phyloP scores from a whole-genome alignment of 495 filamentous ascomycete genomes.

The Schizothecium vesticola region DNA sequence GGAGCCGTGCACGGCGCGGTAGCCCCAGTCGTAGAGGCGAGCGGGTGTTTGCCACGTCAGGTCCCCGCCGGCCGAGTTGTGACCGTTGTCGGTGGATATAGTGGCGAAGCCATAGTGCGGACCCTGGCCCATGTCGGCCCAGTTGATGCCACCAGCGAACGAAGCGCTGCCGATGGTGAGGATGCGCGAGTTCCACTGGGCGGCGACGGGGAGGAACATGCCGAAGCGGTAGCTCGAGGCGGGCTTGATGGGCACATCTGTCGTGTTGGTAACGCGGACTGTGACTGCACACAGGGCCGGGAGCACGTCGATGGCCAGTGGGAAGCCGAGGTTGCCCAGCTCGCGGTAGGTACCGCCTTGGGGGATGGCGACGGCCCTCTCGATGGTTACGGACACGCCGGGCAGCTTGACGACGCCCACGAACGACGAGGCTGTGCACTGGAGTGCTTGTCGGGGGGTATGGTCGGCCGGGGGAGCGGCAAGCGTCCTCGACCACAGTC shows the following conservation, averaged over 20 bases:
- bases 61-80: conserved; percentile 40
- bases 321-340: conserved; percentile 29
- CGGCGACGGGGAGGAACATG: conserved; percentile 43
- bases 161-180: conserved; percentile 42
- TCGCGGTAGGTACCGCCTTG: conserved; percentile 33
- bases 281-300: conserved; percentile 47
- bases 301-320: conserved; percentile 40
- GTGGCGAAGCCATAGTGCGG: conserved; percentile 43
- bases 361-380: conserved; percentile 27
- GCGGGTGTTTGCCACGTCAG: conserved; percentile 46
- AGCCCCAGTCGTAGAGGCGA: conserved; percentile 40
- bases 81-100: conserved; percentile 53
- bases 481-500: background rate
- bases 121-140: conserved; percentile 36
- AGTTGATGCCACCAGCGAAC: conserved; percentile 45
- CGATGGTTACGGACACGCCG: conserved; percentile 21
- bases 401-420: conserved; percentile 13
- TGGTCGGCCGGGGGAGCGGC: background rate
- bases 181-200: conserved; percentile 38
- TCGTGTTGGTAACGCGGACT: conserved; percentile 34
- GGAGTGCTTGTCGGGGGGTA: conserved; percentile 4
- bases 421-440: conserved; percentile 14
- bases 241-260: conserved; percentile 27
- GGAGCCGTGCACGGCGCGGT: conserved; percentile 48
- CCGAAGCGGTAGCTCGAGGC: conserved; percentile 45